Evolutionary conservation across 2,329 filamentous ascomycete genomes (phyloP), one percentile per base, ranked within the genome.

Genomic region (Trichoderma brevicompactum): DNA sequence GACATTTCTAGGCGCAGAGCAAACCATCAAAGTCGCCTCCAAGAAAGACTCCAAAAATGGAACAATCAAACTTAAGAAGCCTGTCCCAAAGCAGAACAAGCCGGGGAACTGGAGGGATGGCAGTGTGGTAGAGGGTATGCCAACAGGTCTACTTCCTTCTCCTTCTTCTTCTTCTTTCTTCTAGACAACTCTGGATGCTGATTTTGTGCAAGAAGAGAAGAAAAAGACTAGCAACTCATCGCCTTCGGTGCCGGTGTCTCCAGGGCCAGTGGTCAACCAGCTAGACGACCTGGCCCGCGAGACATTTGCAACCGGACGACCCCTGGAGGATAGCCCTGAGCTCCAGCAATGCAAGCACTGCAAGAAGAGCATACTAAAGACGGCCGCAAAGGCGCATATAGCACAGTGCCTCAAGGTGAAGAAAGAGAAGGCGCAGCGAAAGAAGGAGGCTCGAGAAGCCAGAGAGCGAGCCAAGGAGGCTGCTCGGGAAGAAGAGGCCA

Each of bases 301-400:
- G 67, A 91, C 91, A 5, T 97, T 97, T 76, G 83, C 88, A 4
- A 94, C 89, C 53, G 92, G 92, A 68, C 88, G 90, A 65, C 92
- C 93, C 0, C 84, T 96, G 70, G 89, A 93, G 71, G 94, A 97
- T 73, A 83, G 83, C 65, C 86, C 91, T 10, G 92, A 96, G 68
- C 85, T 92, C 9, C 88, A 95, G 58, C 85, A 90, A 70, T 99
- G 94, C 84, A 97, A 95, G 76, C 92, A 96, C 76, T 99, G 94
- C 80, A 97, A 95, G 79, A 94, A 96, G 72, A 91, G 91, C 59
- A 86, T 97, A 12, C 82, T 95, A 13, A 91, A 89, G 72, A 87
- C 87, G 38, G 88, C 87, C 0, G 90, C 92, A 2, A 89, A 89
- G 66, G 86, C 87, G 17, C 94, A 99, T 74, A 92, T 97, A 67